phyloP scores from a whole-genome alignment of 2,329 filamentous ascomycete species.

The Colletotrichum neosansevieriae region DNA sequence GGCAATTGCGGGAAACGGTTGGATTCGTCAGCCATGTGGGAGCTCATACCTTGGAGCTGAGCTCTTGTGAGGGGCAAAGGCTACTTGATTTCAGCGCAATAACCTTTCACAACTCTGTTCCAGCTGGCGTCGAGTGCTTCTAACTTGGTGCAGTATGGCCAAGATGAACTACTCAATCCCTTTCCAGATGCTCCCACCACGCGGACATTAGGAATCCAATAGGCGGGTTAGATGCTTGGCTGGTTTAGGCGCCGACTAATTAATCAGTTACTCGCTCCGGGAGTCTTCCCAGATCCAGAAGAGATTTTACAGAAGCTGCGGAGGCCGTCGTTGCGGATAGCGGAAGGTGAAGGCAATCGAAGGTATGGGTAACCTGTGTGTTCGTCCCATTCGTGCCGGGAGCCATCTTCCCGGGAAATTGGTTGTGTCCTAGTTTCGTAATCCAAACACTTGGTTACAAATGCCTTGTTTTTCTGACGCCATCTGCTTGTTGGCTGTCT shows the following conservation, averaged over 20 bases:
- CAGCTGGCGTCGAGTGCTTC: too few species aligned
- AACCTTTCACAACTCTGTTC: too few species aligned
- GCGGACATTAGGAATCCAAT: neutral
- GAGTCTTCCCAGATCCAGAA: constrained; percentile 3
- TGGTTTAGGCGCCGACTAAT: neutral
- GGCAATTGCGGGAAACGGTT: neutral
- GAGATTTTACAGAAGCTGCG: neutral
- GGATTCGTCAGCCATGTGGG: neutral
- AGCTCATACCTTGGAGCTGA: neutral
- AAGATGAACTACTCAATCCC: too few species aligned
- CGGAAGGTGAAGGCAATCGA: constrained; percentile 21
- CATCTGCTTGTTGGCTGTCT: neutral
- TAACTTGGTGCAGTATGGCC: too few species aligned
- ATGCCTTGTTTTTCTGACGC: neutral
- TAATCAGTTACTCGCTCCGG: neutral
- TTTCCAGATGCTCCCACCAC: too few species aligned
- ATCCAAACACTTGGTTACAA: constrained; percentile 3
- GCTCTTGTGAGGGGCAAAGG: neutral
- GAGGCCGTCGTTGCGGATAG: constrained; percentile 21
- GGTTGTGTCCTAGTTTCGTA: constrained; percentile 18
- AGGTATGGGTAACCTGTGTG: constrained; percentile 32
- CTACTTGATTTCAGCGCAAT: neutral
- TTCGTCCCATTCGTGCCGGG: constrained; percentile 34
- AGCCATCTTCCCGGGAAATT: constrained; percentile 31
- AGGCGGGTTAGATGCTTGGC: neutral